These are phyloP conservation scores for Ceratocystis cubensis DNA, from an alignment of 2,329 filamentous ascomycete genomes.

Conservation along the genomic window DNA sequence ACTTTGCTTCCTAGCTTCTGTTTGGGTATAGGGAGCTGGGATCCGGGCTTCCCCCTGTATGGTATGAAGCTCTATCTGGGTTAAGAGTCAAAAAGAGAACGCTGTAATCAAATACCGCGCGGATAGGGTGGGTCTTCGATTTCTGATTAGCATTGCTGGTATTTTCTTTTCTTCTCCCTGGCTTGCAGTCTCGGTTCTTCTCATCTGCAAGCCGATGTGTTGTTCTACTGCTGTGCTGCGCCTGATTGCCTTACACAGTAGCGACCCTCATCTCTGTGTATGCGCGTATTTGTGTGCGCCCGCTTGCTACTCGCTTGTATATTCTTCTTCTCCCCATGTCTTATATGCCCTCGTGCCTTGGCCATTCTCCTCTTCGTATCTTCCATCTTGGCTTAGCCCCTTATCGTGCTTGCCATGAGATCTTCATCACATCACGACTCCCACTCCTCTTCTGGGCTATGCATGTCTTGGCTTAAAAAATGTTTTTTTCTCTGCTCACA, in stretches of 20 bases:
- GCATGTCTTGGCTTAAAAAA: constrained; percentile 1
- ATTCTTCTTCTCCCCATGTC: neutral
- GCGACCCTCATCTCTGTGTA: too few relatives aligned
- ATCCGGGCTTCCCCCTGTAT: neutral
- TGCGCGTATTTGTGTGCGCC: neutral
- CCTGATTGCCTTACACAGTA: too few relatives aligned
- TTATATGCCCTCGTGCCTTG: neutral
- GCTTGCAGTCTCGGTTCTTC: too few relatives aligned
- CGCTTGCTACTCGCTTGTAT: neutral
- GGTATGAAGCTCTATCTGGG: neutral
- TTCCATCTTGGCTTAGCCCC: neutral
- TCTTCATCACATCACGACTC: neutral
- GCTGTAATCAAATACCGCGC: neutral
- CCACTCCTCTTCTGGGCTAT: neutral
- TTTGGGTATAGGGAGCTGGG: too few relatives aligned
- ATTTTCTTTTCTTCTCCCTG: too few relatives aligned
- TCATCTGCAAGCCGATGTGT: too few relatives aligned
- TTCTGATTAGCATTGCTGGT: too few relatives aligned
- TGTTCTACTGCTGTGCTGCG: too few relatives aligned
- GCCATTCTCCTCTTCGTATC: neutral
- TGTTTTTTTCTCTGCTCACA: neutral
- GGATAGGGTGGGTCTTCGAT: too few relatives aligned
- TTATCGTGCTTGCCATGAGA: neutral
- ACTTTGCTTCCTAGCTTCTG: too few relatives aligned
- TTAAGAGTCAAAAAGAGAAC: neutral